Conservation (phyloP, 2,329 filamentous ascomycete species). For the Thielaviopsis euricoi region DNA sequence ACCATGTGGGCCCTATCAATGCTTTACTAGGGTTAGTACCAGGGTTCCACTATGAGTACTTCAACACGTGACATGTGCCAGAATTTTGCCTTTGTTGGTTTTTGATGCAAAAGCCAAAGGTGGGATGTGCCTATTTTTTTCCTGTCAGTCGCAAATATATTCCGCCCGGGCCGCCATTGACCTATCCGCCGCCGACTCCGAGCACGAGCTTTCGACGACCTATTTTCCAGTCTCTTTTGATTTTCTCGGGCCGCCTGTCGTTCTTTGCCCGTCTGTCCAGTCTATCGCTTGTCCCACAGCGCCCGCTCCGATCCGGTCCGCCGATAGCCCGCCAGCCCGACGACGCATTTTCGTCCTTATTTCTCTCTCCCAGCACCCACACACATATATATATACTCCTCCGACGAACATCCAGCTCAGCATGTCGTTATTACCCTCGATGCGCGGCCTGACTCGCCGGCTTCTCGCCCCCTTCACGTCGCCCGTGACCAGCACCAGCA, state of each 20-base stretch:
- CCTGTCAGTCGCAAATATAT: neutral
- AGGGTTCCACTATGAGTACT: too few species aligned
- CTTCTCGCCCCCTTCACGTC: slow-evolving; percentile 4
- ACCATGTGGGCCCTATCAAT: too few species aligned
- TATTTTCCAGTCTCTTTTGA: neutral
- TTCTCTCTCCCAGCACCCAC: neutral
- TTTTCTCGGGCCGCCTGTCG: neutral
- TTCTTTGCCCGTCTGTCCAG: too few species aligned
- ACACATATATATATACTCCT: too few species aligned
- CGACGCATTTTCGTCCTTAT: neutral
- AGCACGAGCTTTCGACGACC: neutral
- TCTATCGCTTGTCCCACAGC: neutral
- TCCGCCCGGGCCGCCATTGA: neutral
- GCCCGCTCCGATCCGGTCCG: neutral
- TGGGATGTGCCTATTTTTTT: neutral
- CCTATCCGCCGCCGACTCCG: neutral
- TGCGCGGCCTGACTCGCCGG: slow-evolving; percentile 6
- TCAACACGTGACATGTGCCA: neutral
- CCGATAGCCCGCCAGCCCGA: neutral
- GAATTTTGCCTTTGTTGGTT: neutral
- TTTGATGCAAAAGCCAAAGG: neutral
- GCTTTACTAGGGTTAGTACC: too few species aligned
- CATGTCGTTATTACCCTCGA: slow-evolving; percentile 8
- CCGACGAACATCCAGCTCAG: neutral
- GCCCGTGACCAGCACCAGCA: neutral